Evolutionary conservation across 805 yeast species (phyloP), one percentile per base, ranked within the genome.

Genomic region (Candida ortonii): DNA sequence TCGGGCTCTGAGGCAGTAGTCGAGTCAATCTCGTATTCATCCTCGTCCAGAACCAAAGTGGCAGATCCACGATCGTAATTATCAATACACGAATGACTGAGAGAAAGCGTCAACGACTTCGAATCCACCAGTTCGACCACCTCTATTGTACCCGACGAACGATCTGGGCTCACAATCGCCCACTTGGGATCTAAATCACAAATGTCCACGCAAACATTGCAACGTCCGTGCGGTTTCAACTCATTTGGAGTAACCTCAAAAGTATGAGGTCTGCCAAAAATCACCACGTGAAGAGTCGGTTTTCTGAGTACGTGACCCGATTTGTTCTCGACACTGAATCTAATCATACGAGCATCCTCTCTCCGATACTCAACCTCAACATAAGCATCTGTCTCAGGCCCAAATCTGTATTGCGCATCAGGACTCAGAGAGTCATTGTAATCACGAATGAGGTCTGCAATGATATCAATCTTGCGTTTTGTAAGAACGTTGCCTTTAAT

Each of bases 371-470:
- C 22, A 18, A 41, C 38, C 8, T 18, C 21, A 9, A 40, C 18
- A 5, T 12, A 12, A 7, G 30, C 20, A 16, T 24, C 22, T 16
- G 5, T 25, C 15, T 6, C 15, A 14, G 19, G 15, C n/a, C 7
- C 7, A 7, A 7, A 7, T 7, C 8, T 23, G 13, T 7, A 7
- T 7, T 7, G 8, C 12, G 7, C 26, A 7, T 23, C 26, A n/a
- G n/a, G n/a, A n/a, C n/a, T n/a, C n/a, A n/a, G n/a, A n/a, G n/a
- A n/a, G n/a, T n/a, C n/a, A n/a, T 37, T 37, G 36, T 41, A 37
- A 29, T 41, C 46, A n/a, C 39, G 35, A 26, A 47, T 38, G 24
- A 43, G 25, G 6, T 37, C 38, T 6, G 30, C 25, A 19, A 49
- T 11, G 7, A 38, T 25, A 6, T 36, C 33, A 19, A 46, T 24